These are phyloP conservation scores for Catunica adiposa DNA, from an alignment of 2,329 filamentous ascomycete species.

Conservation along the genomic window DNA sequence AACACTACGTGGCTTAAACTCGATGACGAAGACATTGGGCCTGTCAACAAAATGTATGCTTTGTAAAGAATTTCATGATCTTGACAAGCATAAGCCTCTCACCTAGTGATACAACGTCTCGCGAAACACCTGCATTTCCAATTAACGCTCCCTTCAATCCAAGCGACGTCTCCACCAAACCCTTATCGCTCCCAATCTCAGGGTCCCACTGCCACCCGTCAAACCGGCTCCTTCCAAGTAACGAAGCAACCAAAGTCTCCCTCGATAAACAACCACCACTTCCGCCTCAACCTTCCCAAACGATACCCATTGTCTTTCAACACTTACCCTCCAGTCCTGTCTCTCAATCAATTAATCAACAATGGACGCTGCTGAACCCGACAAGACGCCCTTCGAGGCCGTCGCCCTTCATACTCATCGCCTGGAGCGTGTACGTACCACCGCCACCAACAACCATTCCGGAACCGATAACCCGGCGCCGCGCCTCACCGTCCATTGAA, in stretches of 20 bases:
- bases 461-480: neutral
- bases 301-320: neutral
- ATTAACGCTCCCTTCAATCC: no score
- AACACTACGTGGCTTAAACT: no score
- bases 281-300: neutral
- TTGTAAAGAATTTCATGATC: no score
- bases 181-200: neutral
- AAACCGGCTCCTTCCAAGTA: neutral
- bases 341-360: conserved; percentile 14
- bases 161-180: neutral
- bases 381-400: conserved; percentile 80
- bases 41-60: no score
- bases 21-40: no score
- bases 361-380: conserved; percentile 79
- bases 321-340: no score
- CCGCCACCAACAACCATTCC: neutral
- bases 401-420: conserved; percentile 72
- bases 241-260: neutral
- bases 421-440: conserved; percentile 47
- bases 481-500: neutral
- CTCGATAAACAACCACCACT: neutral
- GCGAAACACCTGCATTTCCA: no score
- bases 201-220: neutral
- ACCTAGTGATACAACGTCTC: no score
- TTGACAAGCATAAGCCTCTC: no score